Evolutionary conservation across 305 asterid species (phyloP), one percentile per base, ranked within the genome.

Genomic region (Rubia tinctorum): DNA sequence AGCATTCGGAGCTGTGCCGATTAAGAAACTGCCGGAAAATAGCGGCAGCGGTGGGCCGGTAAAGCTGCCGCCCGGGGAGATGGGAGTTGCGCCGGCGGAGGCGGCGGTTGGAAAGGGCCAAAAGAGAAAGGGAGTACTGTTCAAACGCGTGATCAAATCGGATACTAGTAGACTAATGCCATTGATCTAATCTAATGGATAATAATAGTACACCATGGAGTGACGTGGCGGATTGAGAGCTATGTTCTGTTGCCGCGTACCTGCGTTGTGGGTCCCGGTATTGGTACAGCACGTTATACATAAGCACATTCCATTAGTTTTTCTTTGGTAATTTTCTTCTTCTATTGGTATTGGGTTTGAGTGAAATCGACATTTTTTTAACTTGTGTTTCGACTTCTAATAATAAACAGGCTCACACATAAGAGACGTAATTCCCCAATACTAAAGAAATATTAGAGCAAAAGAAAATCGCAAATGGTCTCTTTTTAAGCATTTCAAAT

Each of bases 181-280:
- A 47, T 61, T 8, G 68, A 69, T 73, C 60, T n/a, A 53, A 0
- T 53, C 59, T 17, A 55, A 61, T 74, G 83, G 81, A 82, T 79
- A 76, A 82, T 76, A 39, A 39, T 17, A 39, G 12, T 53, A 68
- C 30, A 68, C 30, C 42, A 49, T 14, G 7, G 14, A 37, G 2
- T 78, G 58, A 72, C 75, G 77, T 73, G 77, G 80, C 66, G 68
- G 74, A 37, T 55, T 63, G 70, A 25, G 68, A 77, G 68, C 63
- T 47, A 42, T 58, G 75, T 71, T 71, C 58, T 58, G 42, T 71
- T 40, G 56, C 58, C 68, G 75, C 67, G 75, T 58, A 71, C 27
- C 62, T 51, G 7, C 17, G 14, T 22, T 49, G 30, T 69, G 63
- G 62, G 44, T 11, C 17, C 45, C 45, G 62, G n/a, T 5, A 0